Percentiles rank a stretch among this genome's conserved stretches.
Evolutionary conservation across 164 flowering plant species (phyloP).

Genomic region (Buxus sempervirens): DNA sequence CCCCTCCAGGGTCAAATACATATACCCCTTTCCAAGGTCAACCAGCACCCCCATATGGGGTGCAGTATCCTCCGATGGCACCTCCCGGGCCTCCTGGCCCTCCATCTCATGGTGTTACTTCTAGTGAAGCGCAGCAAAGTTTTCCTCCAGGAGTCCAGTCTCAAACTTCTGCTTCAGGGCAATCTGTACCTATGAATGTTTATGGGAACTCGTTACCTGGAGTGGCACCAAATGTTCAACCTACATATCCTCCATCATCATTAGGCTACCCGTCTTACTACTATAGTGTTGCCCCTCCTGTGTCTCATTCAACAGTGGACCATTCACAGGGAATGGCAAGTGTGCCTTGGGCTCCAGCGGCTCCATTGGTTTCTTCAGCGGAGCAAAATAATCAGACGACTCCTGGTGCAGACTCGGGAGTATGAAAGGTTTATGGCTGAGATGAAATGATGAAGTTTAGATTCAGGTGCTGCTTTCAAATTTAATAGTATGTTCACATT

Average conservation of each 20-base stretch:
- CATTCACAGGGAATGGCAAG: slow-evolving; percentile 43
- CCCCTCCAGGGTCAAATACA: slow-evolving; percentile 70
- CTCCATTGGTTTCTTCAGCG: slow-evolving; percentile 51
- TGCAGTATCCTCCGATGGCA: slow-evolving; percentile 63
- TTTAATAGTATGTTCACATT: slow-evolving; percentile 22
- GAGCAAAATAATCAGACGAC: slow-evolving; percentile 29
- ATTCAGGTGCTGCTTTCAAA: background rate
- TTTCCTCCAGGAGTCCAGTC: slow-evolving; percentile 65
- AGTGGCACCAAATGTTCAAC: slow-evolving; percentile 48
- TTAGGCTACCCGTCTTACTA: slow-evolving; percentile 63
- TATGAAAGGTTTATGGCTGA: slow-evolving; percentile 94
- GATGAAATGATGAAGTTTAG: slow-evolving; percentile 54
- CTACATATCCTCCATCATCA: slow-evolving; percentile 50
- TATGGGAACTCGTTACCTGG: slow-evolving; percentile 42
- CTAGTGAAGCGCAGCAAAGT: slow-evolving; percentile 26
- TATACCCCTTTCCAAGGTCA: slow-evolving; percentile 61
- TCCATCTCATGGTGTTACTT: slow-evolving; percentile 41
- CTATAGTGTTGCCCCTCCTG: slow-evolving; percentile 49
- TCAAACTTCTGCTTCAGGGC: slow-evolving; percentile 33
- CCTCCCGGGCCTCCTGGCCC: slow-evolving; percentile 51
- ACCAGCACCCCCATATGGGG: slow-evolving; percentile 57
- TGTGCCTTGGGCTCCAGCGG: slow-evolving; percentile 71
- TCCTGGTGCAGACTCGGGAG: slow-evolving; percentile 58
- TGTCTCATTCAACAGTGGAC: slow-evolving; percentile 35
- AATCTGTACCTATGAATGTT: slow-evolving; percentile 27